Base-by-base conservation (phyloP, 2,329 filamentous ascomycete genomes). In the Calonectria pteridis region DNA sequence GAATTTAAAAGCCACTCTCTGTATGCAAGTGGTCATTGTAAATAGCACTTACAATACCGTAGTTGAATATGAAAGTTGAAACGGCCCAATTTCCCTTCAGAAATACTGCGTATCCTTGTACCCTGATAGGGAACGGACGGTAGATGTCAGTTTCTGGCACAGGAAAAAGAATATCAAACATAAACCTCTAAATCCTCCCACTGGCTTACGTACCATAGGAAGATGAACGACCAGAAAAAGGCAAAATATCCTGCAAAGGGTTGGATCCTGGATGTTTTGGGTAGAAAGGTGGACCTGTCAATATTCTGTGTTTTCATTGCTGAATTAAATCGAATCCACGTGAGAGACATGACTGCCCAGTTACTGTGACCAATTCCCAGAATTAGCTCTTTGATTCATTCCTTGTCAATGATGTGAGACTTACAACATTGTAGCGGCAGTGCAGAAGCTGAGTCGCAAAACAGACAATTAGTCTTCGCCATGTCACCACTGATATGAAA, bases 61-160 rank as follows among this genome's bases (percentile, higher is more conserved):
- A 59, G 20, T 59, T 59, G 23, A 59, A 59, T 16, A 59, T 59
- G n/a, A 59, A 59, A 6, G 53, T 59, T 37, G 53, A 59, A 37
- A 59, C n/a, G 31, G 31, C 33, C 53, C 53, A 59, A 13, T 37
- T 23, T n/a, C 53, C 53, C 23, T 37, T 59, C n/a, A 59, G 53
- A 37, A 59, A 59, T 23, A 59, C 53, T 3, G 53, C 53, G 20
- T 59, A 59, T 7, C 53, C 53, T 37, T 59, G 53, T 4, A 59
- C 53, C 53, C 53, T 59, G 7, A n/a, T n/a, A 53, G 4, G 18
- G 11, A 31, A 20, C 6, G 18, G 40, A 10, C 18, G 7, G 20
- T 3, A 11, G 16, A 43, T 20, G 40, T 46, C 43, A 46, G 43
- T 6, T 46, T 23, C 18, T 23, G n/a, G 11, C 4, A 10, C 18